A percentile compares a stretch with the other conserved stretches of the same genome.
phyloP scores from a whole-genome alignment of 73 alveolate species.

The Symbiodinium pilosum region DNA sequence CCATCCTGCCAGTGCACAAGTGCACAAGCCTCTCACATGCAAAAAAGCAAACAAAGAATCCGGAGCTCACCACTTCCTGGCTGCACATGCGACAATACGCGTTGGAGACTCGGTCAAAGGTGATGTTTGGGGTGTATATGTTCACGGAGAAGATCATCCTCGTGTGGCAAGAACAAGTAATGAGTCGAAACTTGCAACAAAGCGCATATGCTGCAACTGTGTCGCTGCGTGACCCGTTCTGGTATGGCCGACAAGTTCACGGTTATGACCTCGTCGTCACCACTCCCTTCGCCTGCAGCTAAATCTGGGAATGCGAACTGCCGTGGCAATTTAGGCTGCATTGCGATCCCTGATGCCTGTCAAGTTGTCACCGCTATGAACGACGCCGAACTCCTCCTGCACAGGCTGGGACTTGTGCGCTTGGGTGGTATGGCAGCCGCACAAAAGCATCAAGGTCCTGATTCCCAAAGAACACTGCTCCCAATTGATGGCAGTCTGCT shows the following conservation, averaged over 20 bases:
- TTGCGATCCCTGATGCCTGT: constrained; percentile 19
- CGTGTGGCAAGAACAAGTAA: background rate
- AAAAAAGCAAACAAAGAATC: background rate
- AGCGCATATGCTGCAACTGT: background rate
- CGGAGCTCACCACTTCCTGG: constrained; percentile 5
- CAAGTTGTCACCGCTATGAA: constrained; percentile 82
- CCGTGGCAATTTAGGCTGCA: background rate
- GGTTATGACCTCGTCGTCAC: constrained; percentile 73
- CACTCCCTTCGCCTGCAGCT: constrained; percentile 64
- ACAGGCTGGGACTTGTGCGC: too few species aligned
- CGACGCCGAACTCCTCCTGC: constrained; percentile 69
- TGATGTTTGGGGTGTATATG: constrained; percentile 44
- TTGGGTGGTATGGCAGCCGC: too few species aligned
- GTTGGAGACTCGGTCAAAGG: constrained; percentile 68
- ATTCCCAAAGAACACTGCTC: constrained; percentile 86
- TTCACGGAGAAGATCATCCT: constrained; percentile 88
- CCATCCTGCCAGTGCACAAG: constrained; percentile 23
- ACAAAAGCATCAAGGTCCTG: background rate
- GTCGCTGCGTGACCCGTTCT: constrained; percentile 36
- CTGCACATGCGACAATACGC: constrained; percentile 86
- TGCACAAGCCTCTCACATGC: background rate
- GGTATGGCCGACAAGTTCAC: constrained; percentile 57
- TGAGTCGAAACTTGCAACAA: background rate
- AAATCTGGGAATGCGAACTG: background rate
- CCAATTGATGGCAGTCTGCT: constrained; percentile 31